Evolutionary conservation across 257 asterid genomes (phyloP), one percentile per base, ranked within the genome.

Genomic region (Scutellaria galericulata): DNA sequence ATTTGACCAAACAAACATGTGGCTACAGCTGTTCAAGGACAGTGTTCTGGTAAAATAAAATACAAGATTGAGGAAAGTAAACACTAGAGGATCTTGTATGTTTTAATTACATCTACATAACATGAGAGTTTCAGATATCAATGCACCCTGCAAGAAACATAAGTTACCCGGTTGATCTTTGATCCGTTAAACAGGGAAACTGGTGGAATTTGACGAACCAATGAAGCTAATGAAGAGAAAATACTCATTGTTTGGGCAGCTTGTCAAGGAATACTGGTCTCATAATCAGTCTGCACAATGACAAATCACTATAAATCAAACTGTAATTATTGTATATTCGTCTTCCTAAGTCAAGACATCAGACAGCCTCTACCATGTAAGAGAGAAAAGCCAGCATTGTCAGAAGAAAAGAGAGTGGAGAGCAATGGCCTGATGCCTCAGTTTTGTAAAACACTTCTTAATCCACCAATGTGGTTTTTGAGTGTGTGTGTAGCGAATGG

Each of bases 191-290:
- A 69, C 79, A 90, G 97, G 97, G 75, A 76, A 82, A 76, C 78
- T 92, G 35, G 86, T 87, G 78, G 97, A 92, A 80, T 88, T 77
- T 52, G 98, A 88, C 76, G 93, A 90, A 66, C 95, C 98, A 0
- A 73, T 88, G 96, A 80, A 82, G 79, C 84, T 91, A 37, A 89
- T 93, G 96, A 86, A 84, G 78, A 75, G 77, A 45, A 89, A 88
- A 72, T 85, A 81, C 57, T 90, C 98, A 1, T 72, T 92, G 74
- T 92, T 90, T 27, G 90, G 85, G 35, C 89, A 85, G 76, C 97
- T 93, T 14, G 96, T 91, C 15, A 88, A 93, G 80, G 97, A 93
- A 78, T 93, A 91, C 66, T 93, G 96, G 97, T 89, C 97, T 57
- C 87, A 85, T 68, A 64, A 79, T 64, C 87, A 78, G 13, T 84